Conservation (phyloP, 2,329 filamentous ascomycete species). For the Zymoseptoria brevis region DNA sequence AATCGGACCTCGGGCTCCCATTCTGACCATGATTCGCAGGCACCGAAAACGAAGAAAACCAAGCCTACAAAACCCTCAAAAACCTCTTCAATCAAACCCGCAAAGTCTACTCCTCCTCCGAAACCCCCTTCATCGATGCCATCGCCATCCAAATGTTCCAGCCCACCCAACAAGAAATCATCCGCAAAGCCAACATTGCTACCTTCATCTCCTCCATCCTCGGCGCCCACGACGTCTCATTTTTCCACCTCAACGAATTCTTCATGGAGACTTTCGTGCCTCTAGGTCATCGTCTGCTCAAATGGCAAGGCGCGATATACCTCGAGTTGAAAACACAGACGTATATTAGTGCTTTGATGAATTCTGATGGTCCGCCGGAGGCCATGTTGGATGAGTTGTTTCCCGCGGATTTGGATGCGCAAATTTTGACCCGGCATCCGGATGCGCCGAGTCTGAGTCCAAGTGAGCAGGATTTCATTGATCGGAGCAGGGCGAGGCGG, state of each 20-base stretch:
- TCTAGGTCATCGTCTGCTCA: constrained; percentile 49
- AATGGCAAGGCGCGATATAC: constrained; percentile 53
- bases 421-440: constrained; percentile 47
- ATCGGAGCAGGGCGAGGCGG: constrained; percentile 46
- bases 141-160: constrained; percentile 32
- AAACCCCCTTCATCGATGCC: constrained; percentile 44
- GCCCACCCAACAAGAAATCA: constrained; percentile 47
- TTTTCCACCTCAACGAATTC: constrained; percentile 54
- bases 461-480: constrained; percentile 53
- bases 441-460: constrained; percentile 47
- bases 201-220: constrained; percentile 58
- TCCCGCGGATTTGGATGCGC: constrained; percentile 48
- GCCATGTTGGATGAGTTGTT: constrained; percentile 54
- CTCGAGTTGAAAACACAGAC: constrained; percentile 61
- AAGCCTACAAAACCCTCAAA: constrained; percentile 55
- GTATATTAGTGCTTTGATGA: constrained; percentile 54
- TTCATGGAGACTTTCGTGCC: constrained; percentile 59
- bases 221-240: constrained; percentile 53
- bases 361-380: constrained; percentile 47
- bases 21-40: constrained; percentile 1
- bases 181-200: constrained; percentile 57
- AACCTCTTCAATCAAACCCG: constrained; percentile 57
- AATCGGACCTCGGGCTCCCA: no score
- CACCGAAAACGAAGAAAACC: constrained; percentile 34
- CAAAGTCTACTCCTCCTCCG: constrained; percentile 48